Base-by-base conservation (phyloP, 2,329 filamentous ascomycete genomes). In the Karstenula rhodostoma region DNA sequence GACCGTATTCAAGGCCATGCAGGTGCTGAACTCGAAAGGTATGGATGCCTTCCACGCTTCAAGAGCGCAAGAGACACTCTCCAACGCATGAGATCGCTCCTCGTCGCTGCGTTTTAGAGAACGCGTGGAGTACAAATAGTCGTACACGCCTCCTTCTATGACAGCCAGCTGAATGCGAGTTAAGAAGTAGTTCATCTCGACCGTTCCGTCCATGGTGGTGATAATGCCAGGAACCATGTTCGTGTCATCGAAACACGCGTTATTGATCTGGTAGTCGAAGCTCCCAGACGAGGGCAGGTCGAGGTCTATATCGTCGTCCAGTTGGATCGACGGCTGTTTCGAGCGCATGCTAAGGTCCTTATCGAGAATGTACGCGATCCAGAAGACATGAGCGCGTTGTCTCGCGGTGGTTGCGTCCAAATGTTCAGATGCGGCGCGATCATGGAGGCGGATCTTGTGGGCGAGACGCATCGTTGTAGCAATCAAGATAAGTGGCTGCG, bases 341-440 rank as follows among this genome's bases (percentile, higher is more conserved):
- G 61, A 63, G 52, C 66, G 66, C 66, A 71, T 66, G 58, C 68
- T 70, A 52, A 71, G 58, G 57, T 71, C 68, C 62, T 64, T 69
- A 57, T 70, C 68, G 54, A 75, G 68, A 47, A 74, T 63, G 60
- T 75, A 75, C 23, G 67, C 70, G 49, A 74, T 55, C 72, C 73
- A 75, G 58, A 75, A 73, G 54, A 74, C 72, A 51, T 61, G 55
- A 43, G 57, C 65, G 10, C 69, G 69, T 62, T 74, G 66, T 57
- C 63, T 61, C 17, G 57, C 62, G 53, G 60, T 27, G 35, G 53
- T 15, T 57, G 64, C 7, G 56, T 59, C 64, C 58, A 71, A 49
- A 50, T 65, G 55, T 60, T 53, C 59, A 43, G 67, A 68, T 52
- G 43, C 46, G 48, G 57, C 29, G 35, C 58, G 62, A 44, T 63